Percentiles rank a stretch among this genome's conserved stretches.
These are phyloP conservation scores for Aspergillus cejpii DNA, from an alignment of 2,329 filamentous ascomycete genomes.

Conservation along the genomic window DNA sequence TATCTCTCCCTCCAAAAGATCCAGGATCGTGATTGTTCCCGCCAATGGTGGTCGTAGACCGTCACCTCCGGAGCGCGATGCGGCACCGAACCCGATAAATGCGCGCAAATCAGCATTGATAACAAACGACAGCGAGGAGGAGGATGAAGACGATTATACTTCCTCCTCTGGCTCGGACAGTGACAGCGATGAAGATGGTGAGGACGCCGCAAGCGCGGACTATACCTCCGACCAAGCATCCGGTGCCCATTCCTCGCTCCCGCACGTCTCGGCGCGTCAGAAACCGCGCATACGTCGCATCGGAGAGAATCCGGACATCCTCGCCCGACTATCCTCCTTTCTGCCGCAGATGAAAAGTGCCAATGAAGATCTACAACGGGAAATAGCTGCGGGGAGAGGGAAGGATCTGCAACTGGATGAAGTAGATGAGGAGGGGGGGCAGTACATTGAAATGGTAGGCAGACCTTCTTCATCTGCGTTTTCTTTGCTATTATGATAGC, in stretches of 20 bases:
- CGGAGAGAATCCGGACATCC: slow-evolving; percentile 24
- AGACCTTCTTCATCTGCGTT: background rate
- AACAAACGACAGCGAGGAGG: background rate
- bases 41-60: background rate
- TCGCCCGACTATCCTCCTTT: slow-evolving; percentile 37
- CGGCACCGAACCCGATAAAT: slow-evolving; percentile 2
- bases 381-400: slow-evolving; percentile 31
- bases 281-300: slow-evolving; percentile 33
- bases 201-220: slow-evolving; percentile 10
- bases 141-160: slow-evolving; percentile 19
- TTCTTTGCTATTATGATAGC: background rate
- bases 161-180: slow-evolving; percentile 21
- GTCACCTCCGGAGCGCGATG: slow-evolving; percentile 1
- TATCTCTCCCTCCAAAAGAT: slow-evolving; percentile 6
- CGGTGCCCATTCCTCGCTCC: slow-evolving; percentile 13
- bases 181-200: slow-evolving; percentile 22
- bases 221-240: slow-evolving; percentile 3
- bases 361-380: slow-evolving; percentile 37
- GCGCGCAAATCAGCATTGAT: background rate
- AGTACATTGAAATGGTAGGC: slow-evolving; percentile 42
- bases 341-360: slow-evolving; percentile 40
- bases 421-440: slow-evolving; percentile 28
- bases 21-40: background rate
- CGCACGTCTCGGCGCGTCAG: slow-evolving; percentile 24
- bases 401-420: slow-evolving; percentile 32